Conservation (phyloP, 805 yeast genomes). For the Metschnikowia drakensbergensis region DNA sequence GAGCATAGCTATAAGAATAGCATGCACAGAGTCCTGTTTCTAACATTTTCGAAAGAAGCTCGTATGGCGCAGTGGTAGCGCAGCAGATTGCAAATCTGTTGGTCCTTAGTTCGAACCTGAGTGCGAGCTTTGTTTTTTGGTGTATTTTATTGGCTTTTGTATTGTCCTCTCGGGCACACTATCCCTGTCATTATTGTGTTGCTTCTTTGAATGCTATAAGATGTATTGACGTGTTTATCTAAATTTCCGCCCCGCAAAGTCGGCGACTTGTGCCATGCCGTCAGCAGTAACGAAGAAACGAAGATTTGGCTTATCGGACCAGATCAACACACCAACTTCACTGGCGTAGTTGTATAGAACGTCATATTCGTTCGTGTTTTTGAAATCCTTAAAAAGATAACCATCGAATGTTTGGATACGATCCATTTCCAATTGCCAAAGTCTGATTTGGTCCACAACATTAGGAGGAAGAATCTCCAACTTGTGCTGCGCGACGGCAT, state of each 20-base stretch:
- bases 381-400: conserved; percentile 80
- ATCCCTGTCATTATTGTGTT: too few species aligned
- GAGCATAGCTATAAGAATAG: too few species aligned
- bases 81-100: conserved; percentile 98
- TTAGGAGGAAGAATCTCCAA: conserved; percentile 83
- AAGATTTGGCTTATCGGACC: conserved; percentile 70
- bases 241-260: conserved; percentile 67
- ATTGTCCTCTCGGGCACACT: too few species aligned
- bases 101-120: conserved; percentile 98
- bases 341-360: conserved; percentile 71
- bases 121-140: conserved; percentile 61
- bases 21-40: too few species aligned
- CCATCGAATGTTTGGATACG: conserved; percentile 87
- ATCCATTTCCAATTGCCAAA: conserved; percentile 96
- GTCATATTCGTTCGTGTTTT: conserved; percentile 71
- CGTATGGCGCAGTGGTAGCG: conserved; percentile 98
- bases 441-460: conserved; percentile 90
- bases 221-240: conserved; percentile 4
- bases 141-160: neutral
- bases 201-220: neutral
- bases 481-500: conserved; percentile 42
- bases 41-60: conserved; percentile 34
- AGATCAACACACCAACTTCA: conserved; percentile 87
- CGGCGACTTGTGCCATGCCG: conserved; percentile 87
- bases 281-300: conserved; percentile 84